phyloP scores from a whole-genome alignment of 1,284 basidiomycete species.

The Coniophora puteana region DNA sequence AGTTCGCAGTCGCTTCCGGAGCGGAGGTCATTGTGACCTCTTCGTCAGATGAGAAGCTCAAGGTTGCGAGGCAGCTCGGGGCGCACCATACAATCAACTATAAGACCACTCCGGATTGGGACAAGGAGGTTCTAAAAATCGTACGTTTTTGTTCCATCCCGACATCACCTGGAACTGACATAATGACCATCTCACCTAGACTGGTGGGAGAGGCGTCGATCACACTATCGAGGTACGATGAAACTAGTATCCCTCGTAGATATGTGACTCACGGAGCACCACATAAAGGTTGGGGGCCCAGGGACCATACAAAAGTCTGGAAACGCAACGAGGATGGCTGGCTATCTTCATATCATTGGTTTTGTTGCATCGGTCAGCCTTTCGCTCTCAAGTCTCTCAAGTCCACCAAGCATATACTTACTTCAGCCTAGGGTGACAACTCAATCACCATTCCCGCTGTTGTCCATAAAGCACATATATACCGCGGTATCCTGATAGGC shows the following conservation, averaged over 20 bases:
- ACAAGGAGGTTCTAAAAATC: slow-evolving; percentile 45
- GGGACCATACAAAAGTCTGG: slow-evolving; percentile 46
- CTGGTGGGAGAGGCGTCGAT: slow-evolving; percentile 51
- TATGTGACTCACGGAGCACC: not conserved
- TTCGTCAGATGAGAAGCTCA: slow-evolving; percentile 57
- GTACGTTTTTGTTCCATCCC: slow-evolving; percentile 12
- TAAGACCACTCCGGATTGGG: slow-evolving; percentile 50
- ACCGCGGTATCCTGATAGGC: slow-evolving; percentile 39
- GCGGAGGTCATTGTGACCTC: slow-evolving; percentile 58
- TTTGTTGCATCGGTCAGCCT: slow-evolving; percentile 33
- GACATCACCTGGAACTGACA: too few species aligned
- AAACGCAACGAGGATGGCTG: slow-evolving; percentile 37
- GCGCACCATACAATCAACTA: slow-evolving; percentile 58
- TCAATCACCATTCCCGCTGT: slow-evolving; percentile 34
- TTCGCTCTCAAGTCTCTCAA: too few species aligned
- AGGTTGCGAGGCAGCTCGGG: slow-evolving; percentile 41
- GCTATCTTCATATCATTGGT: slow-evolving; percentile 49
- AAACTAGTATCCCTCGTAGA: not conserved
- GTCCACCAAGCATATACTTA: not conserved
- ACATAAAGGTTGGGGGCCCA: slow-evolving; percentile 42
- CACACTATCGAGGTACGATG: slow-evolving; percentile 57
- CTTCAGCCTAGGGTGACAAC: slow-evolving; percentile 7
- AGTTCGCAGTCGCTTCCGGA: slow-evolving; percentile 54
- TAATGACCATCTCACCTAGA: slow-evolving; percentile 18
- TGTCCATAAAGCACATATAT: slow-evolving; percentile 17